phyloP scores from a whole-genome alignment of 306 rosid species.

The Cicer cuneatum region DNA sequence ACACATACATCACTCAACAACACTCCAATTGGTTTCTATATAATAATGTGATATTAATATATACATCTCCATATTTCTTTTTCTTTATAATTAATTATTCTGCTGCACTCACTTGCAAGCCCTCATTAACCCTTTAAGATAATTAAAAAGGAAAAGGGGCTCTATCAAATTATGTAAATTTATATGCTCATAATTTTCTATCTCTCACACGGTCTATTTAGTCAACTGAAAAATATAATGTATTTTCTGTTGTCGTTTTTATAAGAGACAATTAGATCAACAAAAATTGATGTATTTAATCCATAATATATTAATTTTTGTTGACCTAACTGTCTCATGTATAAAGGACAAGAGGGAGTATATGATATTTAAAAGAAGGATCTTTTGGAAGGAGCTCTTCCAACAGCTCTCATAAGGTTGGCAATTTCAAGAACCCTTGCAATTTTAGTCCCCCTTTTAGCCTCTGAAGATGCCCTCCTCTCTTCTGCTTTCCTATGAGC shows the following conservation, averaged over 20 bases:
- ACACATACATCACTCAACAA: conserved; percentile 52
- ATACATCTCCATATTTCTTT: conserved; percentile 16
- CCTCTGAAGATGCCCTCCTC: conserved; percentile 88
- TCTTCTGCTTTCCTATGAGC: conserved; percentile 88
- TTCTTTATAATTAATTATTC: conserved; percentile 9
- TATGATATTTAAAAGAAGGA: conserved; percentile 60
- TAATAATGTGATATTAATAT: background rate
- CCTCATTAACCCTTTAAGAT: conserved; percentile 43
- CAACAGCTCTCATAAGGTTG: conserved; percentile 86
- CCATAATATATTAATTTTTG: too few species aligned
- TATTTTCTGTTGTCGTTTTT: too few species aligned
- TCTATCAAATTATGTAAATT: conserved; percentile 38
- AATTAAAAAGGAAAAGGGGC: conserved; percentile 48
- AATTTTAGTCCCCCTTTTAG: conserved; percentile 89
- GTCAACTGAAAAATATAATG: background rate
- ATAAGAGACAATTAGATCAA: too few species aligned
- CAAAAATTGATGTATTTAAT: too few species aligned
- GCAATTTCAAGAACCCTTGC: conserved; percentile 80
- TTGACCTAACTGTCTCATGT: too few species aligned
- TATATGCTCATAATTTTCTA: conserved; percentile 5
- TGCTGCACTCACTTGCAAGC: conserved; percentile 39
- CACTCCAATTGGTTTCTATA: conserved; percentile 46
- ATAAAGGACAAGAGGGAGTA: too few species aligned
- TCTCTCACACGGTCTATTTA: background rate
- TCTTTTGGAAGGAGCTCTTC: conserved; percentile 82